Evolutionary conservation across 1,139 yeast species (phyloP).

Genomic region (Yamadazyma songkhlaensis): DNA sequence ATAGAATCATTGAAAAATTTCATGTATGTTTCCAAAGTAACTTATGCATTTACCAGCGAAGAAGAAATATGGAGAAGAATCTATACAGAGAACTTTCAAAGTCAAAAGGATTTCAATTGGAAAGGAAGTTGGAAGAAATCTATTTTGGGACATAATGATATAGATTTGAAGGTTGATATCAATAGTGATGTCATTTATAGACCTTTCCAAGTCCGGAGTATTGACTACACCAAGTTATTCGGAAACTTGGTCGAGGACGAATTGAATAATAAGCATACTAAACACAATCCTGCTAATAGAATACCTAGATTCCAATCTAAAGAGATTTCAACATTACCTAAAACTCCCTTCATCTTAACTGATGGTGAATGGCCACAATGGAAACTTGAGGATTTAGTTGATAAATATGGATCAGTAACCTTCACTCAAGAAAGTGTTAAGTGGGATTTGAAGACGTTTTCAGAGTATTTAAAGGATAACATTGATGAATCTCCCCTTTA

Average conservation of each 20-base stretch:
- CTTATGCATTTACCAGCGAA: conserved; percentile 68
- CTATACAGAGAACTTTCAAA: conserved; percentile 32
- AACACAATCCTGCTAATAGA: conserved; percentile 27
- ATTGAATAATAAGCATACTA: conserved; percentile 16
- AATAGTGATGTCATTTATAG: conserved; percentile 64
- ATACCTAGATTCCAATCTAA: conserved; percentile 49
- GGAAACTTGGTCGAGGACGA: conserved; percentile 49
- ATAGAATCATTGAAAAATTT: conserved; percentile 46
- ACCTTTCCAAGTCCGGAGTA: conserved; percentile 76
- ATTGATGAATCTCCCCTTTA: conserved; percentile 81
- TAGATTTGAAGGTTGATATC: conserved; percentile 37
- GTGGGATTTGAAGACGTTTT: conserved; percentile 67
- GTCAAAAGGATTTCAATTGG: conserved; percentile 43
- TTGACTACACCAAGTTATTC: conserved; percentile 54
- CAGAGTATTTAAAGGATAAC: conserved; percentile 59
- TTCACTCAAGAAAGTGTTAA: conserved; percentile 85
- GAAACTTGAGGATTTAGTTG: conserved; percentile 49
- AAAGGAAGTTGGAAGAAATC: conserved; percentile 77
- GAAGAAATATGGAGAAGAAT: conserved; percentile 78
- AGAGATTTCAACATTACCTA: conserved; percentile 34
- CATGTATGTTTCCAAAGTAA: conserved; percentile 59
- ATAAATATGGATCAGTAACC: conserved; percentile 54
- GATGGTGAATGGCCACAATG: conserved; percentile 62
- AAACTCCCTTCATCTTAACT: conserved; percentile 70
- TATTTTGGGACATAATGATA: conserved; percentile 36